Evolutionary conservation across 2,329 filamentous ascomycete genomes (phyloP), one percentile per base, ranked within the genome.

Genomic region (Hirsutella thompsonii): DNA sequence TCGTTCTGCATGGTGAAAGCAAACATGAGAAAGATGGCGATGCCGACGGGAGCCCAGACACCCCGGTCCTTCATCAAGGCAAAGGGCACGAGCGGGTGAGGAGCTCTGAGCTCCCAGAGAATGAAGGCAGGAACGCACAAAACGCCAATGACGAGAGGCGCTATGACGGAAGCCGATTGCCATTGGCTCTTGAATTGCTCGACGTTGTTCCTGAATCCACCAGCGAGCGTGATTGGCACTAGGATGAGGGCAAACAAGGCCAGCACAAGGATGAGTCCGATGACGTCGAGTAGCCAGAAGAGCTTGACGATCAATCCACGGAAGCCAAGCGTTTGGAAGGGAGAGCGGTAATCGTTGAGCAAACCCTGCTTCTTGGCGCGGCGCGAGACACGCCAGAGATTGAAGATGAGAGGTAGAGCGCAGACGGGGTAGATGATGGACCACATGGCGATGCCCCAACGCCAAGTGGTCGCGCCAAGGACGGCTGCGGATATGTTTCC

Each of bases 401-500:
- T 66, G 0, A 62, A 46, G n/a, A 80, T 56, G 0, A 81, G 61
- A 1, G 77, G 75, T 4, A 79, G 44, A 0, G 70, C 64, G 43
- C 68, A 70, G 9, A 74, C 60, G 1, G 76, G 70, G 49, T 73
- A 78, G 39, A 79, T 74, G 46, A 80, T 70, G 37, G 64, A 66
- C 66, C 72, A 81, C 74, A 81, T 80, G 46, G 74, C 76, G 18
- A 77, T 64, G 13, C 76, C 77, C 74, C 75, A 80, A 43, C 67
- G 58, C 77, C 77, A 81, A 2, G 61, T 68, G 0, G 71, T 72
- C 2, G 51, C 52, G 0, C 40, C 49, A n/a, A 79, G 52, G 0
- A 79, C 71, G 0, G 69, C 63, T 0, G 55, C 51, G 0, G 72
- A 67, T 38, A 81, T 58, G 46, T 75, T 68, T 16, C 76, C 77